Conservation (phyloP, 768 basidiomycete genomes). For the Tricholomella constricta region DNA sequence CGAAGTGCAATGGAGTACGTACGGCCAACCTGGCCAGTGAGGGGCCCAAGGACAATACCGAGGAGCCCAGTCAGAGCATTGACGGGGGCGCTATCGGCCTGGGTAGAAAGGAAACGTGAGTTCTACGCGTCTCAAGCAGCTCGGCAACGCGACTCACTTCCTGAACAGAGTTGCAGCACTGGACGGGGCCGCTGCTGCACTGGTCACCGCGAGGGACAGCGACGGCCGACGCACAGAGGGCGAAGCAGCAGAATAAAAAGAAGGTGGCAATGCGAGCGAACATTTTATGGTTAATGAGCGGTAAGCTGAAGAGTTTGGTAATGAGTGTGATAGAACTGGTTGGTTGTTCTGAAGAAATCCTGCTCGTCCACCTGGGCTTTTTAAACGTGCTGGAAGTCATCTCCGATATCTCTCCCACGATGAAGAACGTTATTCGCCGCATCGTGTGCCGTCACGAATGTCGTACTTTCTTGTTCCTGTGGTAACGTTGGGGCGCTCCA, state of each 20-base stretch:
- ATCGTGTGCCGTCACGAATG: neutral
- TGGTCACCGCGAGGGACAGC: conserved; percentile 10
- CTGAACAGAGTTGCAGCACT: conserved; percentile 23
- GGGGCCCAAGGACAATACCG: neutral
- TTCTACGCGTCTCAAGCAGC: neutral
- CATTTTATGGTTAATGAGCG: conserved; percentile 1
- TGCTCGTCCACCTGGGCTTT: neutral
- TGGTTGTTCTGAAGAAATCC: conserved; percentile 3
- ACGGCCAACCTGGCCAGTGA: neutral
- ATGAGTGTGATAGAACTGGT: conserved; percentile 8
- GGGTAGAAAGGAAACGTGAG: neutral
- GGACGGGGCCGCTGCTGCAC: conserved; percentile 18
- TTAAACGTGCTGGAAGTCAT: neutral
- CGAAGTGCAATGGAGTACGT: neutral
- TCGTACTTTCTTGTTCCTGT: neutral
- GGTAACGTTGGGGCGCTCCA: neutral
- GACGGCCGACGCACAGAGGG: conserved; percentile 5
- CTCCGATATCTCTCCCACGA: neutral
- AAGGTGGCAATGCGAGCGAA: conserved; percentile 13
- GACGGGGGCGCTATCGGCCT: neutral
- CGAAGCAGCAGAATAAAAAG: conserved; percentile 11
- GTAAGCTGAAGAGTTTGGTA: neutral
- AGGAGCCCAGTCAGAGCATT: neutral
- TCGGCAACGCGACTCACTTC: neutral
- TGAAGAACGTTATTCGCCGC: neutral